A percentile compares a stretch with the other conserved stretches of the same genome.
These are phyloP conservation scores for Tuber microsphaerosporum DNA, from an alignment of 495 filamentous ascomycete species.

Conservation along the genomic window DNA sequence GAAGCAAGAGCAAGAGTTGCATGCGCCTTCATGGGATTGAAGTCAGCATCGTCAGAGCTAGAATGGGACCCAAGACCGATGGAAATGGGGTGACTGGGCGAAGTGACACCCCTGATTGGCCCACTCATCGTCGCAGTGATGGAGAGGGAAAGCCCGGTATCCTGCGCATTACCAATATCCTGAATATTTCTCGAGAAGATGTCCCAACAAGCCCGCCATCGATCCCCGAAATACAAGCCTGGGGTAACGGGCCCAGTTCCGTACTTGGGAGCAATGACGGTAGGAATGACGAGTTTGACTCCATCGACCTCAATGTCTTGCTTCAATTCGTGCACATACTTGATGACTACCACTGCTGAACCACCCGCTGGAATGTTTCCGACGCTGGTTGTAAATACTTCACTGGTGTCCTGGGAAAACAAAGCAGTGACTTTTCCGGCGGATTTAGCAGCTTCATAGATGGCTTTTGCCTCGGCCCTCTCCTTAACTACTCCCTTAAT, in stretches of 20 bases:
- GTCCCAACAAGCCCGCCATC: conserved; percentile 20
- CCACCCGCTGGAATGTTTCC: conserved; percentile 54
- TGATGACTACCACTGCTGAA: conserved; percentile 53
- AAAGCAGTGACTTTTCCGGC: conserved; percentile 56
- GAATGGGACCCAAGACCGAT: conserved; percentile 52
- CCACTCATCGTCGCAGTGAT: conserved; percentile 56
- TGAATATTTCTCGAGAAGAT: conserved; percentile 22
- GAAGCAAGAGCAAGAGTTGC: conserved; percentile 53
- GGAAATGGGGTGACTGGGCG: conserved; percentile 60
- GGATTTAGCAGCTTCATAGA: conserved; percentile 51
- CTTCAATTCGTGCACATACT: conserved; percentile 61
- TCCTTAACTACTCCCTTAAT: conserved; percentile 59
- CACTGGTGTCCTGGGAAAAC: conserved; percentile 55
- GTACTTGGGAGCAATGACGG: conserved; percentile 57
- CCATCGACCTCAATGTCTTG: conserved; percentile 58
- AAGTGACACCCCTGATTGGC: conserved; percentile 55
- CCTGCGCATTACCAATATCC: conserved; percentile 11
- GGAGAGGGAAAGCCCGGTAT: conserved; percentile 43
- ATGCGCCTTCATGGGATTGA: conserved; percentile 53
- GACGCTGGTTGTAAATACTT: conserved; percentile 59
- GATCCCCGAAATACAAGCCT: neutral
- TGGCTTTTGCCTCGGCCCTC: conserved; percentile 50
- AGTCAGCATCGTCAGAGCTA: conserved; percentile 45
- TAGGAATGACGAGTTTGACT: conserved; percentile 59
- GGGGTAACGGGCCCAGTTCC: conserved; percentile 41